A percentile compares a stretch with the other conserved stretches of the same genome.
Evolutionary conservation across 345 rosid species (phyloP).

Genomic region (Bruguiera gymnorhiza): DNA sequence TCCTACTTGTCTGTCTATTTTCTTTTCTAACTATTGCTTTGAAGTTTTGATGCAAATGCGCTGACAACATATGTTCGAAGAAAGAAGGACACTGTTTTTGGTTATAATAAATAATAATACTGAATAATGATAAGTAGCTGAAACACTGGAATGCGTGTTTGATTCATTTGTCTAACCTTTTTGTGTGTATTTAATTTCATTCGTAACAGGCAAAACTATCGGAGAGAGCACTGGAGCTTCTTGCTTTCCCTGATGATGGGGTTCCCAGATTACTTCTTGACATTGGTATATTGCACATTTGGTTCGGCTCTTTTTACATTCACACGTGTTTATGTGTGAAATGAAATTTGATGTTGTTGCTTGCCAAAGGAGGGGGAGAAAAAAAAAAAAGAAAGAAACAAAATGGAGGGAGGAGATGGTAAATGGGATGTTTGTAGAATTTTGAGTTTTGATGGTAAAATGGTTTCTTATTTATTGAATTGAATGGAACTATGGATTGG

Average conservation of each 20-base stretch:
- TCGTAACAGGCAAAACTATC: conserved; percentile 60
- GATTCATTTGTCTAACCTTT: not conserved
- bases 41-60: no score
- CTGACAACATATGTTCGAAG: no score
- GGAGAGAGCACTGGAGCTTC: conserved; percentile 95
- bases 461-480: not conserved
- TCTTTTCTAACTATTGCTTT: not conserved
- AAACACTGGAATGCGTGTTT: no score
- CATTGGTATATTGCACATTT: conserved; percentile 45
- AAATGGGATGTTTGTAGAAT: not conserved
- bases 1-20: not conserved
- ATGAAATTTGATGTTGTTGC: not conserved
- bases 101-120: no score
- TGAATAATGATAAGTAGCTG: not conserved
- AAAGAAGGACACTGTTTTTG: no score
- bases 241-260: conserved; percentile 79
- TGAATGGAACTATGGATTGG: no score
- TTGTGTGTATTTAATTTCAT: not conserved
- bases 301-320: not conserved
- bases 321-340: not conserved
- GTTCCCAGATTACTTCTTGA: conserved; percentile 82
- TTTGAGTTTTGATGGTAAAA: not conserved
- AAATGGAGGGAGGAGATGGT: no score
- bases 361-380: no score
- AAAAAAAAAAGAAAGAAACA: no score